Evolutionary conservation across 2,329 filamentous ascomycete genomes (phyloP), one percentile per base, ranked within the genome.

Genomic region (Fusarium zealandicum): DNA sequence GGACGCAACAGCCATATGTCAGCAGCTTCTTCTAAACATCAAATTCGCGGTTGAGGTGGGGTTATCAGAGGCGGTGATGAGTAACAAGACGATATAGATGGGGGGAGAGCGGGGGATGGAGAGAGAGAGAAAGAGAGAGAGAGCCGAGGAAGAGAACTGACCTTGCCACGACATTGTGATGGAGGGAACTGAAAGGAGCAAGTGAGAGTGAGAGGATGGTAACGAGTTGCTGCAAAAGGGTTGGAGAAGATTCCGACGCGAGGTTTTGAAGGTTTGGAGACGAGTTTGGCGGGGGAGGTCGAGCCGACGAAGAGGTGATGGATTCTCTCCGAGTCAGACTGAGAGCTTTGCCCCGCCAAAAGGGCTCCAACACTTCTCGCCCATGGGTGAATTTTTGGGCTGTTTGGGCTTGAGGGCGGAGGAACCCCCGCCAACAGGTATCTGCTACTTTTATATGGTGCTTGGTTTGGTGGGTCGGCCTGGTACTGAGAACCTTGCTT

Each of bases 151-250:
- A 67, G 57, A 54, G 60, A 70, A 70, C 70, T 69, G 70, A 90
- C 88, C 85, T 88, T 91, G 87, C 87, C 87, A 90, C 76, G 87
- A 90, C 87, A 90, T 89, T 72, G 67, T 84, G 65, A 59, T 61
- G 47, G 33, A 57, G 53, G 32, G 38, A 25, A 55, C 45, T 57
- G 54, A 47, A 45, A 57, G 45, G 48, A 28, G 47, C 28, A 20
- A 57, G 33, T 30, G 28, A 48, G 48, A 40, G n/a, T n/a, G 37
- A 38, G 41, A 38, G 37, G 45, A 18, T 48, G 14, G 22, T 25
- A 33, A 13, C 9, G 28, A 32, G 36, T 43, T 48, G 35, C 37
- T 53, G 43, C 10, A 47, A 37, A 30, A 51, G 25, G 16, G 38
- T 28, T 45, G 45, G 52, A 52, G 50, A 58, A 50, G 61, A 45